Evolutionary conservation across 257 asterid species (phyloP), one percentile per base, ranked within the genome.

Genomic region (Rhazya stricta): DNA sequence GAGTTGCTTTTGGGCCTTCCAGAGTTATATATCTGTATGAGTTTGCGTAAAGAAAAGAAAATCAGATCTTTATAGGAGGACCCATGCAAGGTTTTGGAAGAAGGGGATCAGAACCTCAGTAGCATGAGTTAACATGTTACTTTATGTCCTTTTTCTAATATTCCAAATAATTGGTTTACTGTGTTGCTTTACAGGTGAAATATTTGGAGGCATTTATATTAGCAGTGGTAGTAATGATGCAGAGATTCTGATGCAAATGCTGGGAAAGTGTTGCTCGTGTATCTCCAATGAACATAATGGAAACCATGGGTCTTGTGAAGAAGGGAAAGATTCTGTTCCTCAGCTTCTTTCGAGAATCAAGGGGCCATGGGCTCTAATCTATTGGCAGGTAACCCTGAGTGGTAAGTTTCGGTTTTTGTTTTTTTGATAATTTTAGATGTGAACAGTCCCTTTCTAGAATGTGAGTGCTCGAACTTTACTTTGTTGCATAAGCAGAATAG

Each of bases 321-420:
- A 82, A 67, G 69, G 79, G 66, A 79, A 72, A 74, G 75, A 58
- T 73, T 74, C 96, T 39, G 82, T 95, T 78, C 96, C 91, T 0
- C 88, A 84, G 79, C 87, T 92, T 81, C 94, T 95, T 82, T 92
- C 98, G 74, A 86, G 77, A 82, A 83, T 95, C 84, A 91, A 86
- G 85, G 99, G 99, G 21, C 99, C 99, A 36, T 95, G 99, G 99
- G 94, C 96, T 80, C 79, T 94, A 79, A 85, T 91, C 39, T 94
- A 89, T 81, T 94, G 99, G 98, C 99, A 94, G 99, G 99, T 94
- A 92, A 92, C 87, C 79, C 75, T 85, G 76, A 67, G 86, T 79
- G 98, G 98, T 91, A 93, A 93, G 98, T 89, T 86, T 84, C 85
- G 73, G 61, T 53, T 53, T 66, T 66, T 10, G 1, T 60, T 3